A percentile compares a stretch with the other conserved stretches of the same genome.
phyloP scores from a whole-genome alignment of 371 early-diverging fungal genomes.

The Aphelidium insulamus region DNA sequence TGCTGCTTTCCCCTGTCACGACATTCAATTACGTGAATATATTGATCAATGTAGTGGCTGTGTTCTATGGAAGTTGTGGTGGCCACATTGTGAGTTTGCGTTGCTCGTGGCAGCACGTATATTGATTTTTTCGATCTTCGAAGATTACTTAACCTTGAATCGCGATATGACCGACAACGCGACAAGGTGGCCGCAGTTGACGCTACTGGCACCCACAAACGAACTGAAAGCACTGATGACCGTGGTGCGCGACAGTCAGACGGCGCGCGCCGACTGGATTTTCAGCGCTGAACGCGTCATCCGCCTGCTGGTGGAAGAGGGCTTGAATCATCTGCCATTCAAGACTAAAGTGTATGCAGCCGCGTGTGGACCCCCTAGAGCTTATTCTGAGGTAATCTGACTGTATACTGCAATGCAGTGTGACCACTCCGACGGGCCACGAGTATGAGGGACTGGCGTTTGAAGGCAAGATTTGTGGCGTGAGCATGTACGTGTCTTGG shows the following conservation, averaged over 20 bases:
- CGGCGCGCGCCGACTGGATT: slow-evolving; percentile 69
- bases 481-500: too few relatives aligned
- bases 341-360: not conserved
- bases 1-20: too few relatives aligned
- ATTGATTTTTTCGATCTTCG: too few relatives aligned
- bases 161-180: too few relatives aligned
- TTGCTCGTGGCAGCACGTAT: too few relatives aligned
- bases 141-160: too few relatives aligned
- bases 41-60: too few relatives aligned
- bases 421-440: slow-evolving; percentile 7
- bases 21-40: too few relatives aligned
- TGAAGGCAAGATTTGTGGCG: slow-evolving; percentile 78
- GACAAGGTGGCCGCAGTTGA: slow-evolving; percentile 40
- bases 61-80: too few relatives aligned
- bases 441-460: slow-evolving; percentile 51
- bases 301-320: slow-evolving; percentile 75
- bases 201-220: slow-evolving; percentile 41
- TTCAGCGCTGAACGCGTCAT: slow-evolving; percentile 83
- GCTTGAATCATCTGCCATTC: slow-evolving; percentile 71
- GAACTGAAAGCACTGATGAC: slow-evolving; percentile 62
- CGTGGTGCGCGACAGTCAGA: slow-evolving; percentile 56
- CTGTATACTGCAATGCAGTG: not conserved
- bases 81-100: too few relatives aligned
- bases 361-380: not conserved
- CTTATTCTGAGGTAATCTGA: not conserved